phyloP scores from a whole-genome alignment of 768 basidiomycete genomes.

The Kwoniella sp. region DNA sequence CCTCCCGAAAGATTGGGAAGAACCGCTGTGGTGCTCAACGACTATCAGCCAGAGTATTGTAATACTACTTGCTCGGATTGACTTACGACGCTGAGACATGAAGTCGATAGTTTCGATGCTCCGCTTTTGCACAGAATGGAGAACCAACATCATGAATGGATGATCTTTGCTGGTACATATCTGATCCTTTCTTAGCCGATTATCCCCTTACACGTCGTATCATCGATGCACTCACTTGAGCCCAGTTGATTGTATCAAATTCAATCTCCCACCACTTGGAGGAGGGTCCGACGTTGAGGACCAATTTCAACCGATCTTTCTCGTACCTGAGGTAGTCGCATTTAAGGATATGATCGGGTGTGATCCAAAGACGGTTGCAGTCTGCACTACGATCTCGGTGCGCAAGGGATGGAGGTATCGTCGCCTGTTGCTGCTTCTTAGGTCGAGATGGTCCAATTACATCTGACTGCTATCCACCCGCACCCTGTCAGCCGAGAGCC shows the following conservation, averaged over 20 bases:
- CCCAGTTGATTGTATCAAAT: neutral
- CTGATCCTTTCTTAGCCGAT: neutral
- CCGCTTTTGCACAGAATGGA: neutral
- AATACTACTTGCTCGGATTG: no score
- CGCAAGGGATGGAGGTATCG: neutral
- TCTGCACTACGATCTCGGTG: neutral
- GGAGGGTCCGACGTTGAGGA: neutral
- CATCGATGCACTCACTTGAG: neutral
- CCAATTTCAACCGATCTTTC: neutral
- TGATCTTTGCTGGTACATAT: neutral
- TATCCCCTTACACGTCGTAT: no score
- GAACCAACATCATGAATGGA: neutral
- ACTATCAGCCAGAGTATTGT: neutral
- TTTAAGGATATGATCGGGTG: constrained; percentile 3
- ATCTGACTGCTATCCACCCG: no score
- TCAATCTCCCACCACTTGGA: neutral
- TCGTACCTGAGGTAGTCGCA: neutral
- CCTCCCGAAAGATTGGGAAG: neutral
- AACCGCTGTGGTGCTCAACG: no score
- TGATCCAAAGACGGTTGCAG: neutral
- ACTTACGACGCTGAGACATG: neutral
- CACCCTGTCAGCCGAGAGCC: neutral
- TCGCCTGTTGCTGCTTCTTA: neutral
- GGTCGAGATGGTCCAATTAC: no score
- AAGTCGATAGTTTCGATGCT: neutral